A percentile compares a stretch with the other conserved stretches of the same genome.
Evolutionary conservation across 306 rosid species (phyloP).

Genomic region (Acacia confusa): DNA sequence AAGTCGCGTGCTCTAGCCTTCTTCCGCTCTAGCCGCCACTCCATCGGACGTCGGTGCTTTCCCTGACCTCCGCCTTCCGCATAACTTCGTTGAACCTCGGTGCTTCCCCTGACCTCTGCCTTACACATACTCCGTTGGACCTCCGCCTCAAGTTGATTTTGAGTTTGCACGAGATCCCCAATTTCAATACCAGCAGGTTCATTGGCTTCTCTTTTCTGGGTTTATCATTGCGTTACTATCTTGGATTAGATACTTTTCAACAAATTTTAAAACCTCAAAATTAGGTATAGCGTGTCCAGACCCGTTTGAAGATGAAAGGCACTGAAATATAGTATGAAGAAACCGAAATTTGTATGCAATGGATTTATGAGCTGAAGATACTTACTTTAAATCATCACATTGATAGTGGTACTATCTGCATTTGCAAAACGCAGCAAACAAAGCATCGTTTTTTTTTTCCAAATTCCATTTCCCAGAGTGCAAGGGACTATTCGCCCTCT

Average conservation of each 20-base stretch:
- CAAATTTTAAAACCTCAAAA: not conserved
- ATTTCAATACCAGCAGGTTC: conserved; percentile 57
- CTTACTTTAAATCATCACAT: not conserved
- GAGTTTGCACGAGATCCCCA: too few relatives aligned
- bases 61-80: too few relatives aligned
- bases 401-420: too few relatives aligned
- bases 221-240: not conserved
- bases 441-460: not conserved
- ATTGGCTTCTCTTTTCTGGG: conserved; percentile 15
- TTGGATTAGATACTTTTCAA: not conserved
- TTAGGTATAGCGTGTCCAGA: not conserved
- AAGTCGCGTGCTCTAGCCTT: too few relatives aligned
- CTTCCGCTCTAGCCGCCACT: too few relatives aligned
- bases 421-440: not conserved
- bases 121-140: too few relatives aligned
- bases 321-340: not conserved
- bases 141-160: too few relatives aligned
- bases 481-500: not conserved
- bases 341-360: not conserved
- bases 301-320: not conserved
- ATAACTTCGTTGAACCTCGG: too few relatives aligned
- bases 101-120: too few relatives aligned
- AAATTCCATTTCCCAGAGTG: not conserved
- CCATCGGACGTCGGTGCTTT: too few relatives aligned
- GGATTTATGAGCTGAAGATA: not conserved